Evolutionary conservation across 495 filamentous ascomycete species (phyloP).

Genomic region (Gamarada debralockiae): DNA sequence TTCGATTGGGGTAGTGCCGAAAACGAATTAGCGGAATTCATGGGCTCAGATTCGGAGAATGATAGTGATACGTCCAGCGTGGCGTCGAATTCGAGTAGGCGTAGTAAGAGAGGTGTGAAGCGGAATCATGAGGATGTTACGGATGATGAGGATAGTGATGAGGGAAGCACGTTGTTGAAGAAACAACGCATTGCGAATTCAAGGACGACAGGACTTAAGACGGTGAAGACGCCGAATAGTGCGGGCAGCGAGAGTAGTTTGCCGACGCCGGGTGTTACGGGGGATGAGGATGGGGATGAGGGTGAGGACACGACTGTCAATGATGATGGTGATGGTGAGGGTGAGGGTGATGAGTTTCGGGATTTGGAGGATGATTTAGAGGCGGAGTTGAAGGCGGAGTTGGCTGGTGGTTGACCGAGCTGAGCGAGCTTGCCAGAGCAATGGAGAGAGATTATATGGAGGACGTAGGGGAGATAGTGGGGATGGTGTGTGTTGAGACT

Average conservation of each 20-base stretch:
- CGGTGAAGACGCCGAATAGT: slow-evolving; percentile 36
- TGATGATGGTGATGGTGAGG: not conserved
- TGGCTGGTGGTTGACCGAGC: slow-evolving; percentile 21
- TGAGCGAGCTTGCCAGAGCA: too few species aligned
- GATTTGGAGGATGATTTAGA: slow-evolving; percentile 47
- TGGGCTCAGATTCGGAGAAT: slow-evolving; percentile 42
- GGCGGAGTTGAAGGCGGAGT: slow-evolving; percentile 63
- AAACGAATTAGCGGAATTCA: slow-evolving; percentile 74
- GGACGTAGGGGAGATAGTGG: too few species aligned
- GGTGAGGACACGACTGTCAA: slow-evolving; percentile 18
- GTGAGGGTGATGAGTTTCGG: slow-evolving; percentile 16
- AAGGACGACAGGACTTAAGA: slow-evolving; percentile 32
- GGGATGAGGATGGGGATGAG: slow-evolving; percentile 42
- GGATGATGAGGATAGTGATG: slow-evolving; percentile 31
- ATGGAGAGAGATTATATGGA: too few species aligned
- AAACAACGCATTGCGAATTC: slow-evolving; percentile 31
- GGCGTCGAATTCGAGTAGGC: slow-evolving; percentile 4
- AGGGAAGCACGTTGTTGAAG: slow-evolving; percentile 30
- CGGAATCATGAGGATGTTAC: slow-evolving; percentile 25
- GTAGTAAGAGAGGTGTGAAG: slow-evolving; percentile 28
- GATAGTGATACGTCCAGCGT: slow-evolving; percentile 22
- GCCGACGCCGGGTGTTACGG: slow-evolving; percentile 45
- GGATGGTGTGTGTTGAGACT: too few species aligned
- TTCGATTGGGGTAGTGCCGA: slow-evolving; percentile 62
- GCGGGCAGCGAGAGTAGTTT: slow-evolving; percentile 34